phyloP scores from a whole-genome alignment of 331 rosid species.

The Pyracantha coccinea region DNA sequence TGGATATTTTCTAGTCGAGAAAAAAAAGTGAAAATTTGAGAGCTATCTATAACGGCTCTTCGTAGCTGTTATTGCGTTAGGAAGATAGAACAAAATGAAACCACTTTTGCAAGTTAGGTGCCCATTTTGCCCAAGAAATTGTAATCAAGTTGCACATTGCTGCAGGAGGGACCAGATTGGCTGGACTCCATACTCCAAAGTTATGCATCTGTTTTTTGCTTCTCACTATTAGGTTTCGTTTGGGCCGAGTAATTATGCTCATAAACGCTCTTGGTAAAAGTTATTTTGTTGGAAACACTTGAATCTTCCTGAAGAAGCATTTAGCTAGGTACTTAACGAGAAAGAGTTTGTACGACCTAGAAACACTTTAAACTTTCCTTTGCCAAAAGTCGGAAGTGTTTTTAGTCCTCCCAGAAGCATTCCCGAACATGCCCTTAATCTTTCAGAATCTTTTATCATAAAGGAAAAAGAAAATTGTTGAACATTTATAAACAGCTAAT shows the following conservation, averaged over 20 bases:
- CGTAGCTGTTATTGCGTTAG: neutral
- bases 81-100: neutral
- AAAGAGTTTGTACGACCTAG: neutral
- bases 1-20: neutral
- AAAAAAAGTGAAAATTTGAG: neutral
- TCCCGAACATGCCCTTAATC: no score
- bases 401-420: no score
- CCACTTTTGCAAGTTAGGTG: neutral
- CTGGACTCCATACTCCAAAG: neutral
- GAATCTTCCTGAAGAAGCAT: neutral
- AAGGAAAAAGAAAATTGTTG: neutral
- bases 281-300: no score
- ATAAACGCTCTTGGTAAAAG: no score
- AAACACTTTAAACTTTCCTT: neutral
- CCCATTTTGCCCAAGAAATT: neutral
- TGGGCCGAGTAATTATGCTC: neutral
- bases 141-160: neutral
- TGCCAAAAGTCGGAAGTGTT: no score
- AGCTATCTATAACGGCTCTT: neutral
- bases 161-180: neutral
- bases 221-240: neutral
- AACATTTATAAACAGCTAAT: neutral
- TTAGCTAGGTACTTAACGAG: neutral
- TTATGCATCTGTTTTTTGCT: neutral
- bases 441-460: neutral